These are phyloP conservation scores for Trichoderma cornu-damae DNA, from an alignment of 2,329 filamentous ascomycete genomes.

Conservation along the genomic window DNA sequence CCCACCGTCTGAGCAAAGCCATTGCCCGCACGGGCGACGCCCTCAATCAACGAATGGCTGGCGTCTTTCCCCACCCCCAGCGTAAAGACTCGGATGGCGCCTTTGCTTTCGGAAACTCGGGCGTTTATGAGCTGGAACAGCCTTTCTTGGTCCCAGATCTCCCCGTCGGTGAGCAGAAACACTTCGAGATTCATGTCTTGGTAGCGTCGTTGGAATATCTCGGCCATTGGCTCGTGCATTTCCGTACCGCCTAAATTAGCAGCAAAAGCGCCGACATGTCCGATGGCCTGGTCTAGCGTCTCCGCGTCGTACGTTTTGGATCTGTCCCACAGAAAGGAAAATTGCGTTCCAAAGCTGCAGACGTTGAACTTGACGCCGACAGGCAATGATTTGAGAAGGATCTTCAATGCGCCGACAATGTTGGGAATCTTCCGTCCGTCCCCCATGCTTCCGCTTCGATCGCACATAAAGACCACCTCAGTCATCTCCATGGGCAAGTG, in stretches of 20 bases:
- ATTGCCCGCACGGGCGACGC: slow-evolving; percentile 49
- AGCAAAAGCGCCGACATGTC: slow-evolving; percentile 38
- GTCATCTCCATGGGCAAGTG: slow-evolving; percentile 48
- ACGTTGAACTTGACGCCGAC: slow-evolving; percentile 64
- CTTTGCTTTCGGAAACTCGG: slow-evolving; percentile 36
- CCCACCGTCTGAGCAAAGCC: slow-evolving; percentile 59
- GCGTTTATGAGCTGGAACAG: slow-evolving; percentile 44
- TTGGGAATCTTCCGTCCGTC: slow-evolving; percentile 44
- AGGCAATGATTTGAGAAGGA: slow-evolving; percentile 63
- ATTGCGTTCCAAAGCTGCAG: slow-evolving; percentile 55
- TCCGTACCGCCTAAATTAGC: slow-evolving; percentile 51
- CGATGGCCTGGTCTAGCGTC: slow-evolving; percentile 39
- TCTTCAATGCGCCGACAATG: slow-evolving; percentile 50
- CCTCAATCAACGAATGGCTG: slow-evolving; percentile 51
- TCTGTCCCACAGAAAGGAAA: slow-evolving; percentile 44
- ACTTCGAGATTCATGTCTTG: slow-evolving; percentile 48
- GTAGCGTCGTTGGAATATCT: slow-evolving; percentile 40
- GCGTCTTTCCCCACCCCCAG: slow-evolving; percentile 49
- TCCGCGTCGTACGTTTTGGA: slow-evolving; percentile 44
- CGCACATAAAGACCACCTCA: slow-evolving; percentile 68
- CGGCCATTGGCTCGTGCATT: slow-evolving; percentile 43
- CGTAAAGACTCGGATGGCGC: slow-evolving; percentile 48
- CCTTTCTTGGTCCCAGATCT: slow-evolving; percentile 44
- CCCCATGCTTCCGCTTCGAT: slow-evolving; percentile 64
- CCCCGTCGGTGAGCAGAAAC: slow-evolving; percentile 53